These are phyloP conservation scores for Ustilago xerochloae DNA, from an alignment of 1,284 basidiomycete genomes.

Conservation along the genomic window DNA sequence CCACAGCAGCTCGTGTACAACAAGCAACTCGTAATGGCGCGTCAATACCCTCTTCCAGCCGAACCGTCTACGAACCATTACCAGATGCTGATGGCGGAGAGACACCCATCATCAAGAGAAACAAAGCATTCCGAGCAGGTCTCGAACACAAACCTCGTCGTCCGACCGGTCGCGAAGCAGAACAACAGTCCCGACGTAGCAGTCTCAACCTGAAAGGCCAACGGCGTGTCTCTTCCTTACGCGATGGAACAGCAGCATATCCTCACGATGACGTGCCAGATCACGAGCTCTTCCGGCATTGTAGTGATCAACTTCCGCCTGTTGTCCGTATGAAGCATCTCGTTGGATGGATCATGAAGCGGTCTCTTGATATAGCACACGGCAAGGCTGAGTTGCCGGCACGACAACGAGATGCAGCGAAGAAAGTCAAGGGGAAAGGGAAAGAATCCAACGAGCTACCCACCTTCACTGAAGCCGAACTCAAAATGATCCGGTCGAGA, in stretches of 20 bases:
- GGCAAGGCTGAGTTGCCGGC: conserved; percentile 39
- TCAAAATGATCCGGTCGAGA: conserved; percentile 31
- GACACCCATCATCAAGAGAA: conserved; percentile 51
- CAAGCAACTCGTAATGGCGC: conserved; percentile 24
- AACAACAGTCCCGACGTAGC: conserved; percentile 41
- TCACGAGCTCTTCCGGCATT: conserved; percentile 58
- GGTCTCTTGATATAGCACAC: conserved; percentile 48
- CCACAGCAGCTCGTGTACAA: conserved; percentile 1
- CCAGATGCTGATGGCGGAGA: conserved; percentile 46
- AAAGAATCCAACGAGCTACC: conserved; percentile 28
- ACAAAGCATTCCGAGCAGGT: conserved; percentile 48
- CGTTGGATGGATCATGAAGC: conserved; percentile 55
- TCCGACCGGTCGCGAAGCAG: conserved; percentile 32
- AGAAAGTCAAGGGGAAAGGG: conserved; percentile 36
- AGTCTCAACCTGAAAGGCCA: conserved; percentile 59
- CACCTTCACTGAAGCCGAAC: conserved; percentile 45
- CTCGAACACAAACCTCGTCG: conserved; percentile 41
- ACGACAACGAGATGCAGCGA: conserved; percentile 17
- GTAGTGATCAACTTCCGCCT: conserved; percentile 54
- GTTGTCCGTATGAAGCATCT: conserved; percentile 62
- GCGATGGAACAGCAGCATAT: conserved; percentile 56
- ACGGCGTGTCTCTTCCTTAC: conserved; percentile 53
- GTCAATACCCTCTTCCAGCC: conserved; percentile 11
- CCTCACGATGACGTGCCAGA: conserved; percentile 62
- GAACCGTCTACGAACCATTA: conserved; percentile 48